Conservation (phyloP, 768 basidiomycete genomes). For the Mycena vulgaris region DNA sequence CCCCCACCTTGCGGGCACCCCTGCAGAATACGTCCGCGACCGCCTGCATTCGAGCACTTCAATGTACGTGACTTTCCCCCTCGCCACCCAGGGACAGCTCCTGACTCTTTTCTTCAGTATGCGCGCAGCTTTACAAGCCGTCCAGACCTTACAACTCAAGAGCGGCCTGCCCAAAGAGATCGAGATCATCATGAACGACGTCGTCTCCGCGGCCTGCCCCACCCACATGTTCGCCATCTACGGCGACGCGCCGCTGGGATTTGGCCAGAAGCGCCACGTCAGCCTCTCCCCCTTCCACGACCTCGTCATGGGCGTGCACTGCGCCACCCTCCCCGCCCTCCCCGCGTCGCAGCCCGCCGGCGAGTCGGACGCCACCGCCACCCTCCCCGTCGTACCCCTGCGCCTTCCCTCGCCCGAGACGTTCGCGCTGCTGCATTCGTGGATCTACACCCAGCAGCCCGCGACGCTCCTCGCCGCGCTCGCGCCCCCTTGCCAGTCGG, state of each 20-base stretch:
- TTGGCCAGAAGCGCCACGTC: slow-evolving; percentile 43
- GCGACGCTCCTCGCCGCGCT: slow-evolving; percentile 57
- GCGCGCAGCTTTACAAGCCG: slow-evolving; percentile 32
- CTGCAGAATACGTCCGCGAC: slow-evolving; percentile 42
- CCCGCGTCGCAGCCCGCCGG: slow-evolving; percentile 39
- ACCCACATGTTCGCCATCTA: slow-evolving; percentile 56
- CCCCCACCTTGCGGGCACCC: slow-evolving; percentile 34
- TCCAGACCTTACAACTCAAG: not conserved
- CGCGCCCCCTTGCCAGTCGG: slow-evolving; percentile 51
- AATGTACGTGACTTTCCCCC: slow-evolving; percentile 30
- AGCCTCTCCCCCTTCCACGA: slow-evolving; percentile 61
- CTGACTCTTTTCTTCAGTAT: slow-evolving; percentile 34
- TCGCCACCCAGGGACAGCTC: not conserved
- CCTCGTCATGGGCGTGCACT: slow-evolving; percentile 58
- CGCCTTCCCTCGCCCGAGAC: slow-evolving; percentile 66
- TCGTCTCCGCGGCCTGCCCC: slow-evolving; percentile 41
- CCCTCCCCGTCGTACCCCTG: slow-evolving; percentile 66
- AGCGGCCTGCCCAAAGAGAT: slow-evolving; percentile 41
- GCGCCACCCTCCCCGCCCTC: slow-evolving; percentile 54
- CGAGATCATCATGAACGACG: slow-evolving; percentile 44
- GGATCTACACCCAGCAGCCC: slow-evolving; percentile 65
- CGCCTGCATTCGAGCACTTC: slow-evolving; percentile 26
- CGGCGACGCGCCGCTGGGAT: slow-evolving; percentile 43
- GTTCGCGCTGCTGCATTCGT: slow-evolving; percentile 63
- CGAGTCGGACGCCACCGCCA: no score